These are phyloP conservation scores for Musa troglodytarum DNA, from an alignment of 176 grass and related monocot species.

Conservation along the genomic window DNA sequence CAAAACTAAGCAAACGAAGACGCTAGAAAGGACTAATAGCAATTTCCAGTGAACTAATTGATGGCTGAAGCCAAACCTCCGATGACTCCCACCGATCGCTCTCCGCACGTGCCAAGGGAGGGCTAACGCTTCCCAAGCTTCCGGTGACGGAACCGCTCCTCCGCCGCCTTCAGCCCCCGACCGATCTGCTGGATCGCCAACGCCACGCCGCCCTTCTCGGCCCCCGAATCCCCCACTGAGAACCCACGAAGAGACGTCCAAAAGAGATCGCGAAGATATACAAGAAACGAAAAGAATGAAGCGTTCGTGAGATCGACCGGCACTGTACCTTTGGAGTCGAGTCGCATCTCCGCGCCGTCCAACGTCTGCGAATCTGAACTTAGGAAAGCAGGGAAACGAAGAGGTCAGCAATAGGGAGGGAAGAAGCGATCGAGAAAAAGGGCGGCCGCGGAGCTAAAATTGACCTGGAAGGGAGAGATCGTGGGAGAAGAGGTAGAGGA, in stretches of 20 bases:
- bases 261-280: neutral
- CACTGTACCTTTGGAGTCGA: conserved; percentile 9
- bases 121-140: conserved; percentile 12
- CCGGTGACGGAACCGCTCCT: conserved; percentile 25
- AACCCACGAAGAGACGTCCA: conserved; percentile 5
- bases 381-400: neutral
- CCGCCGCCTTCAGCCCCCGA: conserved; percentile 50
- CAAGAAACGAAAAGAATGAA: neutral
- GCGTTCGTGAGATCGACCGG: neutral
- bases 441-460: neutral
- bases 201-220: conserved; percentile 8
- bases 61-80: too few species aligned
- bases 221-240: conserved; percentile 12
- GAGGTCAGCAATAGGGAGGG: neutral
- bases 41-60: too few species aligned
- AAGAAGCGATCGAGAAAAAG: neutral
- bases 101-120: too few species aligned
- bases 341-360: neutral
- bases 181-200: conserved; percentile 3
- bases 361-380: conserved; percentile 43
- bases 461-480: conserved; percentile 45
- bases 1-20: too few species aligned
- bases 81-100: too few species aligned
- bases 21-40: too few species aligned
- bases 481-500: conserved; percentile 82